A percentile compares a stretch with the other conserved stretches of the same genome.
Conservation (phyloP, 768 basidiomycete genomes). For the Pleurotus ostreatus region DNA sequence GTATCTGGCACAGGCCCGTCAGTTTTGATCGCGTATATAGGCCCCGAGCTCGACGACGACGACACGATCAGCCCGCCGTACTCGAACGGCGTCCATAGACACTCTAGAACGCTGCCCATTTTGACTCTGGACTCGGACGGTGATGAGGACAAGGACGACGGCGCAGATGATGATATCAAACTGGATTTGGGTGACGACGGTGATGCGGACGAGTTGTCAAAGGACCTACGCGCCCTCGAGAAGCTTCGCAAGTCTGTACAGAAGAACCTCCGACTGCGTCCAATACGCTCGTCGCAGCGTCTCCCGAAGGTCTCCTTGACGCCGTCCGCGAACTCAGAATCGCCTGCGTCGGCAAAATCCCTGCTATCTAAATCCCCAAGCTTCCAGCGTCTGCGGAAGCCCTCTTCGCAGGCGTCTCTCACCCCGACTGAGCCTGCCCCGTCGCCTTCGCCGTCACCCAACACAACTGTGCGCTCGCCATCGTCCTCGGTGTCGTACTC, state of each 20-base stretch:
- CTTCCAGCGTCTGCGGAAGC: conserved; percentile 3
- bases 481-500: conserved; percentile 11
- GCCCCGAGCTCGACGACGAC: background rate
- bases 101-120: background rate
- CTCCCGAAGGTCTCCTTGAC: conserved; percentile 42
- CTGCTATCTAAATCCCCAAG: conserved; percentile 14
- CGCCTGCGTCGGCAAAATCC: too few species aligned
- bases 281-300: conserved; percentile 59
- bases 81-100: background rate
- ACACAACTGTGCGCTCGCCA: conserved; percentile 7
- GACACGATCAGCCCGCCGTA: background rate
- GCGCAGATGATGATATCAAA: background rate
- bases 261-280: conserved; percentile 74
- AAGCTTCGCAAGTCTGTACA: conserved; percentile 67
- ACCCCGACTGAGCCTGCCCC: conserved; percentile 2
- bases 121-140: background rate
- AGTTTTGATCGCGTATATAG: background rate
- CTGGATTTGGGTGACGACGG: conserved; percentile 26
- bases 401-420: background rate
- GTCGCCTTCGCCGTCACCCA: conserved; percentile 12
- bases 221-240: conserved; percentile 65
- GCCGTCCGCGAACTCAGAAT: background rate
- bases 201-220: conserved; percentile 57
- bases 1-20: too few species aligned
- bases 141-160: background rate